Evolutionary conservation across 331 rosid species (phyloP).

Genomic region (Arachis monticola): DNA sequence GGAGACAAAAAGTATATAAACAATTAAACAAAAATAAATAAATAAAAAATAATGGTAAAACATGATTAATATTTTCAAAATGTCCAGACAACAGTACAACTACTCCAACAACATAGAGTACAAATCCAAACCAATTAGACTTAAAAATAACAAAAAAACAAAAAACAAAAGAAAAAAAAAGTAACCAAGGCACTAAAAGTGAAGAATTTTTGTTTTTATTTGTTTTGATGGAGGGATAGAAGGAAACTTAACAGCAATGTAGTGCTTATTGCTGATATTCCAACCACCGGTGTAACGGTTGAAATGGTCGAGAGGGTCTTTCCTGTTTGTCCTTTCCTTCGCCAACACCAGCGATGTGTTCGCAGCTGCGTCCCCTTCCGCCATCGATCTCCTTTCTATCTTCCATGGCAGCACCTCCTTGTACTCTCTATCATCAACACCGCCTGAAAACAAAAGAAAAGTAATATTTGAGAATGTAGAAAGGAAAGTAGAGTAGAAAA

Average conservation of each 20-base stretch:
- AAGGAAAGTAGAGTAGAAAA: not conserved
- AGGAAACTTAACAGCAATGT: conserved; percentile 46
- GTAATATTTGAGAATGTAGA: not conserved
- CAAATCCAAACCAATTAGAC: not conserved
- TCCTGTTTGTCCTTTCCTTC: conserved; percentile 58
- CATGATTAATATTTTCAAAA: conserved; percentile 18
- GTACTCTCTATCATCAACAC: conserved; percentile 18
- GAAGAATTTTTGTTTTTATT: not conserved
- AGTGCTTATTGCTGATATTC: conserved; percentile 69
- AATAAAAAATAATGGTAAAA: not conserved
- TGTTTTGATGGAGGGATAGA: conserved; percentile 11
- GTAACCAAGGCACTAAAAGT: no score
- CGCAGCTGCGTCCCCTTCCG: conserved; percentile 28
- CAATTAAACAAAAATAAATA: no score
- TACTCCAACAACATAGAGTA: not conserved
- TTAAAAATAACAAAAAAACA: no score
- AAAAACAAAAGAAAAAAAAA: not conserved
- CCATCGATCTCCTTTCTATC: conserved; percentile 62
- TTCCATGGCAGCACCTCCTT: conserved; percentile 48
- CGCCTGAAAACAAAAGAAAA: conserved; percentile 23
- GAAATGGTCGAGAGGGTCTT: conserved; percentile 63
- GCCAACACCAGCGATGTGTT: conserved; percentile 82
- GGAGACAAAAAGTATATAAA: no score
- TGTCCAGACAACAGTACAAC: not conserved
- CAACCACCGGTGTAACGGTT: conserved; percentile 85